These are phyloP conservation scores for Rhytidiadelphus loreus DNA, from an alignment of 225 moss, liverwort and hornwort species.

Conservation along the genomic window DNA sequence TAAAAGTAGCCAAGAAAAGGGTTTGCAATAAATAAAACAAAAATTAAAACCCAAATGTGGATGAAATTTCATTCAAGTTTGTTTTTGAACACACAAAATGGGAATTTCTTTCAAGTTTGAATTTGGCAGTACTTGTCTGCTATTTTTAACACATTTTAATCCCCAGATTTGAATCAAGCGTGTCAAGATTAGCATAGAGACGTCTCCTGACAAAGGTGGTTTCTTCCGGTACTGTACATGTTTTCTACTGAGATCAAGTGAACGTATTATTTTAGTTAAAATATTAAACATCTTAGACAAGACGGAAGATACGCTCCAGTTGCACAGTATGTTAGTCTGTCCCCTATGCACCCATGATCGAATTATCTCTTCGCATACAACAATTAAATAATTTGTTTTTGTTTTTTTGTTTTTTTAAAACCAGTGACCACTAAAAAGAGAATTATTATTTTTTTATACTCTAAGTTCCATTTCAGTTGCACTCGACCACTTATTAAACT, in stretches of 20 bases:
- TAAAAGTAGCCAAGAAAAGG: background rate
- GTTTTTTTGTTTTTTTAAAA: too few species aligned
- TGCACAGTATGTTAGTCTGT: too few species aligned
- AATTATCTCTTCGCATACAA: background rate
- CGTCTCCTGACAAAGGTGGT: background rate
- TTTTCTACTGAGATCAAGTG: background rate
- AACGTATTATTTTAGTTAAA: background rate
- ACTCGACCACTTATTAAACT: too few species aligned
- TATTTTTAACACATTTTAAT: background rate
- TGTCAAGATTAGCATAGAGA: background rate
- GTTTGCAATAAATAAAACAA: background rate
- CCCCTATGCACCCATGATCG: background rate
- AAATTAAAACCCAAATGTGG: background rate
- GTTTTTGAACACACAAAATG: too few species aligned
- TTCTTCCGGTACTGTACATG: background rate
- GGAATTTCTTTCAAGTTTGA: background rate
- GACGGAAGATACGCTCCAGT: too few species aligned
- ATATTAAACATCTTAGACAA: too few species aligned
- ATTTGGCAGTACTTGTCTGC: background rate
- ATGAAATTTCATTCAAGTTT: background rate
- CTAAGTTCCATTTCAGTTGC: too few species aligned
- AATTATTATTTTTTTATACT: too few species aligned
- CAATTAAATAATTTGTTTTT: background rate
- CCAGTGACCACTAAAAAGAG: too few species aligned
- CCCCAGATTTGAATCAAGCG: background rate